Evolutionary conservation across 2,329 filamentous ascomycete genomes (phyloP).

Genomic region (Epichloe festucae): DNA sequence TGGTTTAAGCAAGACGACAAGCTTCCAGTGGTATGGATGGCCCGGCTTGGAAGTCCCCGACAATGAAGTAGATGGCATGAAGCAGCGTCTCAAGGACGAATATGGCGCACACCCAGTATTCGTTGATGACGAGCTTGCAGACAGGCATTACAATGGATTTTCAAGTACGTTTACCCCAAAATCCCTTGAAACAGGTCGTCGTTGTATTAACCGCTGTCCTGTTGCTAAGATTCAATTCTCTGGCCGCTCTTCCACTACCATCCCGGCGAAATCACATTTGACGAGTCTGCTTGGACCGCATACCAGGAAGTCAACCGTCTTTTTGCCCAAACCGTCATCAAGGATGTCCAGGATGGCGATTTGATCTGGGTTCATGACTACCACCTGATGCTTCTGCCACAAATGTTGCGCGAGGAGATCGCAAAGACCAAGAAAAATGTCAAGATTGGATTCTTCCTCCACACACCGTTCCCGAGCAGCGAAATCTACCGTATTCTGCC

Average conservation of each 20-base stretch:
- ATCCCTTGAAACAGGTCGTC: neutral
- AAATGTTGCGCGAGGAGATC: constrained; percentile 88
- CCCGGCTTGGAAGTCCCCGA: constrained; percentile 86
- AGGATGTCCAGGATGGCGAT: constrained; percentile 84
- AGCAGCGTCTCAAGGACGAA: constrained; percentile 68
- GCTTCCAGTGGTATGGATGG: constrained; percentile 98
- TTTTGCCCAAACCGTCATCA: constrained; percentile 78
- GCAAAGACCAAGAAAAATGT: constrained; percentile 73
- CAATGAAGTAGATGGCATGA: constrained; percentile 61
- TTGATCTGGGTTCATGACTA: constrained; percentile 98
- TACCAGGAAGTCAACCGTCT: constrained; percentile 88
- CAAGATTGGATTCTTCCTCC: constrained; percentile 96
- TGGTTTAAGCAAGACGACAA: constrained; percentile 81
- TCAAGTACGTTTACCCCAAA: constrained; percentile 52
- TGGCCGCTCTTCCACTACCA: constrained; percentile 99
- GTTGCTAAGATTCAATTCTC: constrained; percentile 70
- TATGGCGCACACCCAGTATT: constrained; percentile 87
- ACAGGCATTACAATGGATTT: constrained; percentile 95
- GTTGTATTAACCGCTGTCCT: neutral
- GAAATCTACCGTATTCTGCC: constrained; percentile 95
- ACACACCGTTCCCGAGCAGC: constrained; percentile 92
- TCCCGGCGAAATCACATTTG: constrained; percentile 94
- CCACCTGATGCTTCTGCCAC: constrained; percentile 90
- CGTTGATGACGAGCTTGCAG: constrained; percentile 83
- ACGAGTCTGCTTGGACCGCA: constrained; percentile 85